Base-by-base conservation (phyloP, 116 monocot species). In the Thalassia testudinum region DNA sequence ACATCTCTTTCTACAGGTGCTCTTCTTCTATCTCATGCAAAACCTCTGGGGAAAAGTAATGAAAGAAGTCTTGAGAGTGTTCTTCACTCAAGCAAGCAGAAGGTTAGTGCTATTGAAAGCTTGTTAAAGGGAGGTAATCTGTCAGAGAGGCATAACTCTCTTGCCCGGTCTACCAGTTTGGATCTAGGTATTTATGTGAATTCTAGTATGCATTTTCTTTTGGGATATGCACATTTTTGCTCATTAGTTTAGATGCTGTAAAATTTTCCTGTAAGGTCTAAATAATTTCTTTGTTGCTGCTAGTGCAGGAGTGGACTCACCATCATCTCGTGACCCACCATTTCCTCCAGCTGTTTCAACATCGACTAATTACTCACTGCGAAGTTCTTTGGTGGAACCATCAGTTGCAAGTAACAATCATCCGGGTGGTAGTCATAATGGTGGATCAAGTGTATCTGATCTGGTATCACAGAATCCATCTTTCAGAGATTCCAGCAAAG, bases 71-170 rank as follows among this genome's bases (percentile, higher is more conserved):
- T 97, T 59, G 89, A 97, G 57, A 88, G 77, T 51, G 72, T 97
- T 47, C 65, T 97, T 38, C 72, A 80, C 66, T 63, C 97, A 24
- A 97, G 97, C 70, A 89, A 97, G 48, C 85, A 97, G 44, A 97
- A 97, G 51, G 89, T 97, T 43, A 78, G 82, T 18, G 97, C 97
- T 43, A 97, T 97, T 79, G 89, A 97, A 71, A 97, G 77, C 66
- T 82, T 97, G 51, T 63, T 97, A 44, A 82, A 68, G 67, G 97
- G 89, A 42, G 79, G 78, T 49, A 78, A 58, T 49, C 56, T 81
- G 40, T 84, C 85, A 52, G 84, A 74, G 25, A 85, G 73, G 24
- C 69, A 71, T 21, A 79, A 63, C 45, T 71, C 82, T 59, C 47
- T 65, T 37, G 49, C 62, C 37, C 74, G 64, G 16, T 82, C 89